phyloP scores from a whole-genome alignment of 163 green algal species.

The Scenedesmus sp. region DNA sequence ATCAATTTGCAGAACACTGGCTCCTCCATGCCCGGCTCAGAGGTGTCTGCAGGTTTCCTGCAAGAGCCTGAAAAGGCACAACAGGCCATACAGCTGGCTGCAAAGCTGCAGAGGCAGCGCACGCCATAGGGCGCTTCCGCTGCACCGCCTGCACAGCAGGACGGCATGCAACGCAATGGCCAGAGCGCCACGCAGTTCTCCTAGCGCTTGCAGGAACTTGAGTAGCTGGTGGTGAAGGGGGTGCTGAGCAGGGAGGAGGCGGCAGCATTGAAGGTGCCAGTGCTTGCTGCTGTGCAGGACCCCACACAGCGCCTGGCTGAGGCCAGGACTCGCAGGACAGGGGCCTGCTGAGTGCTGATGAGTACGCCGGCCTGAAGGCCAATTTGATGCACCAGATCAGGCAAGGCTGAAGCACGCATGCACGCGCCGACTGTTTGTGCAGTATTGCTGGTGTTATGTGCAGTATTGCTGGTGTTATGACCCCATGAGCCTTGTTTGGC shows the following conservation, averaged over 20 bases:
- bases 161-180: background rate
- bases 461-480: too few relatives aligned
- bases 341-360: background rate
- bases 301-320: background rate
- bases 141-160: background rate
- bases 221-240: slow-evolving; percentile 1
- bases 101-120: slow-evolving; percentile 1
- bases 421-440: too few relatives aligned
- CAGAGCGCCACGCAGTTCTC: background rate
- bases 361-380: background rate
- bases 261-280: background rate
- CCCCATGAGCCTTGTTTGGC: too few relatives aligned
- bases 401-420: background rate
- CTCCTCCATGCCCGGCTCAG: background rate
- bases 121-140: background rate
- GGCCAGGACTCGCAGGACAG: slow-evolving; percentile 3
- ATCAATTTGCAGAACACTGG: slow-evolving; percentile 14
- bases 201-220: background rate
- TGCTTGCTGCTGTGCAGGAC: slow-evolving; percentile 8
- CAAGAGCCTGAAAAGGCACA: background rate
- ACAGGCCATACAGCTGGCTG: background rate
- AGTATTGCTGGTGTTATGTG: too few relatives aligned
- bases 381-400: background rate
- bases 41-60: slow-evolving; percentile 2
- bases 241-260: background rate